Evolutionary conservation across 371 early-diverging fungal genomes (phyloP).

Genomic region (Actinomortierella wolfii): DNA sequence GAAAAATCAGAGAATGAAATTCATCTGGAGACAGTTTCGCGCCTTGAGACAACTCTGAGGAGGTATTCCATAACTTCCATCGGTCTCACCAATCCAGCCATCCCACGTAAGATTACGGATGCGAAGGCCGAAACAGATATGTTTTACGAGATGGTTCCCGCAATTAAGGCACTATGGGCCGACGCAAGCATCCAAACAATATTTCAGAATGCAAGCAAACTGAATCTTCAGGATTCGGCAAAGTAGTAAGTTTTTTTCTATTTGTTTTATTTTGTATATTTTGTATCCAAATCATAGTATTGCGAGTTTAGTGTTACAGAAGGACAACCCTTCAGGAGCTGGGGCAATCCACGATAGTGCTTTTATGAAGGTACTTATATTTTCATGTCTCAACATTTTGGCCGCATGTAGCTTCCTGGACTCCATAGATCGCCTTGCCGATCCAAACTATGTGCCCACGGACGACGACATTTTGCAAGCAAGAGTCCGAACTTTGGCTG

Average conservation of each 20-base stretch:
- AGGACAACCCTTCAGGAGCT: neutral
- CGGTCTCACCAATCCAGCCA: slow-evolving; percentile 42
- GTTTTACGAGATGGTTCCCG: slow-evolving; percentile 44
- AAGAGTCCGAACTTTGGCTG: slow-evolving; percentile 53
- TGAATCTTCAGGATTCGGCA: slow-evolving; percentile 51
- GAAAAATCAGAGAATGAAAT: slow-evolving; percentile 29
- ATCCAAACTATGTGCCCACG: slow-evolving; percentile 48
- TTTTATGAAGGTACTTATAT: too few species aligned
- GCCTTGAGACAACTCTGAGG: slow-evolving; percentile 34
- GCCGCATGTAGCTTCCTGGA: slow-evolving; percentile 47
- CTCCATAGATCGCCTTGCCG: slow-evolving; percentile 49
- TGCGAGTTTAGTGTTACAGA: too few species aligned
- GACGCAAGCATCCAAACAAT: slow-evolving; percentile 44
- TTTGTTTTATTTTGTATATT: neutral
- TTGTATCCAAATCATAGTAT: neutral
- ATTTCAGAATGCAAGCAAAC: slow-evolving; percentile 27
- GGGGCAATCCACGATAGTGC: neutral
- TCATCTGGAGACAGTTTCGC: slow-evolving; percentile 43
- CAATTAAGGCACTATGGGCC: slow-evolving; percentile 49
- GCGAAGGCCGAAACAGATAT: slow-evolving; percentile 43
- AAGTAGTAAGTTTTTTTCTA: slow-evolving; percentile 43
- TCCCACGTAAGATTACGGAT: slow-evolving; percentile 51
- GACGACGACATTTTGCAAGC: slow-evolving; percentile 57
- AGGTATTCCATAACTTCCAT: slow-evolving; percentile 33
- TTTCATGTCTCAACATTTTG: neutral